A percentile compares a stretch with the other conserved stretches of the same genome.
Evolutionary conservation across 2,329 filamentous ascomycete genomes (phyloP).

Genomic region (Trichoderma asperellum): DNA sequence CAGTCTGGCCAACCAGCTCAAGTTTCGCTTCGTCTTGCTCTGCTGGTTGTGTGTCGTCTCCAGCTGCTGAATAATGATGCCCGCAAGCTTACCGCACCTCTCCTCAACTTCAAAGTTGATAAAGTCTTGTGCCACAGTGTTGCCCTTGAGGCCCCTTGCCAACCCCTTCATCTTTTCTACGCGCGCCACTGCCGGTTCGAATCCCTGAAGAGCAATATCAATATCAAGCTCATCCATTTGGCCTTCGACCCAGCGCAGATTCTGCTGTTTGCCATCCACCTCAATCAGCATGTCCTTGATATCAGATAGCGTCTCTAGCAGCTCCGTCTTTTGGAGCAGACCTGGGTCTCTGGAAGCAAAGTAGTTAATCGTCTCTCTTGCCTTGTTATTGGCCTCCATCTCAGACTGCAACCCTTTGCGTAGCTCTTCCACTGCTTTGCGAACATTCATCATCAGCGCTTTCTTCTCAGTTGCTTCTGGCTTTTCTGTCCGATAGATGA

Average conservation of each 20-base stretch:
- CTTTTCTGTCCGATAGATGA: constrained; percentile 91
- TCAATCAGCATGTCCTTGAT: constrained; percentile 91
- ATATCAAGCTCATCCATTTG: constrained; percentile 97
- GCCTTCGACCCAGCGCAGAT: constrained; percentile 90
- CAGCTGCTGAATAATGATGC: constrained; percentile 75
- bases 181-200: constrained; percentile 79
- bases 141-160: constrained; percentile 79
- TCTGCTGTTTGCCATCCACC: constrained; percentile 94
- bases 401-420: constrained; percentile 84
- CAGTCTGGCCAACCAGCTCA: constrained; percentile 81
- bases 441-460: constrained; percentile 81
- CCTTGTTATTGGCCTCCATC: constrained; percentile 82
- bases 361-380: constrained; percentile 83
- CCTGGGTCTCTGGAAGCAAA: constrained; percentile 78
- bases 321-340: constrained; percentile 75
- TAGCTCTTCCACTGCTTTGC: constrained; percentile 90
- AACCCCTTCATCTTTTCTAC: constrained; percentile 85
- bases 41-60: constrained; percentile 77
- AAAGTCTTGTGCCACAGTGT: constrained; percentile 85
- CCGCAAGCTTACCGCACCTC: constrained; percentile 75
- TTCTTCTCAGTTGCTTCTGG: constrained; percentile 78
- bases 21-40: constrained; percentile 76
- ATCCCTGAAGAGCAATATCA: constrained; percentile 86
- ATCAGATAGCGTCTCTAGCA: constrained; percentile 76
- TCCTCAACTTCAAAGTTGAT: constrained; percentile 91